A percentile compares a stretch with the other conserved stretches of the same genome.
Evolutionary conservation across 1,139 yeast species (phyloP).

Genomic region (Geotrichum europaeum): DNA sequence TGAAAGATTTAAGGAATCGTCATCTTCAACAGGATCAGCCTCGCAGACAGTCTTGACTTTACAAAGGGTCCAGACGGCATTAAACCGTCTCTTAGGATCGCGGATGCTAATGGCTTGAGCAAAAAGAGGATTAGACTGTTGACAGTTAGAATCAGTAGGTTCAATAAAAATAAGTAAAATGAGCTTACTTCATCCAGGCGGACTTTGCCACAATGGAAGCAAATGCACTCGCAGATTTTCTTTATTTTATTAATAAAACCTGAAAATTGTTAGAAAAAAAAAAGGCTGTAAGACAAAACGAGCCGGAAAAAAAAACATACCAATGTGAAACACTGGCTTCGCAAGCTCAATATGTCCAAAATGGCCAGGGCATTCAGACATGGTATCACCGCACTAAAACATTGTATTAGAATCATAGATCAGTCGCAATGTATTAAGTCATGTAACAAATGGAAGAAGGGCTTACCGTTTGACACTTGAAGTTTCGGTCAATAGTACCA

Average conservation of each 20-base stretch:
- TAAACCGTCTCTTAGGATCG: slow-evolving; percentile 92
- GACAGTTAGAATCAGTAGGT: neutral
- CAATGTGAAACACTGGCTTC: slow-evolving; percentile 96
- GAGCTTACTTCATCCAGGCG: slow-evolving; percentile 65
- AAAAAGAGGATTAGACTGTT: slow-evolving; percentile 56
- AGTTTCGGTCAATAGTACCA: slow-evolving; percentile 94
- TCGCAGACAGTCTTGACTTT: slow-evolving; percentile 94
- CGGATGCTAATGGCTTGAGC: slow-evolving; percentile 83
- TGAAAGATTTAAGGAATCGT: slow-evolving; percentile 35
- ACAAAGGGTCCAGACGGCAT: slow-evolving; percentile 92
- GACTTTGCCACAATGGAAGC: slow-evolving; percentile 97
- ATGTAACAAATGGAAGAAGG: neutral
- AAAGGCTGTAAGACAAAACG: neutral
- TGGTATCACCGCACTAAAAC: slow-evolving; percentile 81
- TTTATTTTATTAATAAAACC: slow-evolving; percentile 82
- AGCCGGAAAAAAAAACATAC: slow-evolving; percentile 30
- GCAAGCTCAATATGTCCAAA: slow-evolving; percentile 98
- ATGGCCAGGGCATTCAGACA: slow-evolving; percentile 99
- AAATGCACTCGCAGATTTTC: slow-evolving; percentile 91
- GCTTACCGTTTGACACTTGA: slow-evolving; percentile 81
- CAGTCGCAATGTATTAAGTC: slow-evolving; percentile 1
- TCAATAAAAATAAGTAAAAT: slow-evolving; percentile 5
- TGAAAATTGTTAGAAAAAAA: slow-evolving; percentile 52
- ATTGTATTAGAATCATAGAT: neutral
- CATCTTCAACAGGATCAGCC: slow-evolving; percentile 70